A percentile compares a stretch with the other conserved stretches of the same genome.
Conservation (phyloP, 352 stramenopile genomes). For the Phytophthora brassicae region DNA sequence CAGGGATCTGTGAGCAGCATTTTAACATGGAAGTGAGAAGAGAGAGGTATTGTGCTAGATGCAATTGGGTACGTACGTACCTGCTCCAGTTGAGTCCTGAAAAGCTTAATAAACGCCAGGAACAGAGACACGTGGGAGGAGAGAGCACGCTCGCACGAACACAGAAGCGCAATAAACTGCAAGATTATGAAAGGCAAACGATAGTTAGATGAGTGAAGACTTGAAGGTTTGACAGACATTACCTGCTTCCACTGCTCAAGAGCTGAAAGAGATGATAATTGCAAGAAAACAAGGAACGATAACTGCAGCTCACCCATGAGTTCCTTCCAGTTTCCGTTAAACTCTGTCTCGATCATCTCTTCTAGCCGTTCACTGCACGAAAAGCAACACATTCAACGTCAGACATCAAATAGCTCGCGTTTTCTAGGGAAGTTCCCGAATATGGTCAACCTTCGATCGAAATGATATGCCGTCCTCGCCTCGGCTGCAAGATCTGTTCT, state of each 20-base stretch:
- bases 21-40: not conserved
- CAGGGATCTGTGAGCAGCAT: slow-evolving; percentile 41
- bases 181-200: not conserved
- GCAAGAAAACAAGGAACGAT: slow-evolving; percentile 92
- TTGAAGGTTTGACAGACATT: not conserved
- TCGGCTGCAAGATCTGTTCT: slow-evolving; percentile 37
- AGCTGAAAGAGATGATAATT: slow-evolving; percentile 91
- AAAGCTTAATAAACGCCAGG: slow-evolving; percentile 54
- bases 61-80: slow-evolving; percentile 45
- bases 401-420: too few relatives aligned
- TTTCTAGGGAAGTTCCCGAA: too few relatives aligned
- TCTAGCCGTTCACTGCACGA: slow-evolving; percentile 46
- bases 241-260: slow-evolving; percentile 94
- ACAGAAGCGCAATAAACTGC: slow-evolving; percentile 64
- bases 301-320: slow-evolving; percentile 94
- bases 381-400: not conserved
- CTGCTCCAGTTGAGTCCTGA: slow-evolving; percentile 60
- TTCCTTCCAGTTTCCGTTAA: slow-evolving; percentile 59
- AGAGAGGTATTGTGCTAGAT: slow-evolving; percentile 39
- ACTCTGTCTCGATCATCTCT: slow-evolving; percentile 43
- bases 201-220: not conserved
- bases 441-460: slow-evolving; percentile 64
- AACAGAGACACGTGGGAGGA: slow-evolving; percentile 47
- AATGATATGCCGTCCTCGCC: slow-evolving; percentile 76
- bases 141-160: slow-evolving; percentile 60